Percentiles rank a stretch among this genome's conserved stretches.
These are phyloP conservation scores for Xylaria sp. DNA, from an alignment of 2,329 filamentous ascomycete genomes.

Conservation along the genomic window DNA sequence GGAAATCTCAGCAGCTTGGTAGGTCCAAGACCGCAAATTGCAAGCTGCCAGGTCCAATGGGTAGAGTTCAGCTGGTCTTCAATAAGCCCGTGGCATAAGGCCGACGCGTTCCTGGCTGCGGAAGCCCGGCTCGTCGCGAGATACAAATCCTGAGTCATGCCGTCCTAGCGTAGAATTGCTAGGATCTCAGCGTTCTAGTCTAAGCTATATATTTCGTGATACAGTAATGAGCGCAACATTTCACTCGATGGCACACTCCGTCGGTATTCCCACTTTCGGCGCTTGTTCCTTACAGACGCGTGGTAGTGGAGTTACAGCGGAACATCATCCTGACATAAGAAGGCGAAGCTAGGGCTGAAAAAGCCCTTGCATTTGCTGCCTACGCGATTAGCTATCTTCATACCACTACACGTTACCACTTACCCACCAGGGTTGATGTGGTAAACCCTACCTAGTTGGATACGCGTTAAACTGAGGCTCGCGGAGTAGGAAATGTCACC, in stretches of 20 bases:
- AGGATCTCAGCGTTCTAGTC: background rate
- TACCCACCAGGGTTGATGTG: too few species aligned
- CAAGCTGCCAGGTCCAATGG: background rate
- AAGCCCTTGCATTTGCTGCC: conserved; percentile 1
- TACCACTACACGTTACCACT: background rate
- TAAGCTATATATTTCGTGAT: background rate
- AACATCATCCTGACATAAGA: background rate
- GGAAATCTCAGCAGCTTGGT: background rate
- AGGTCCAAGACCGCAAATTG: background rate
- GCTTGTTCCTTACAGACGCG: conserved; percentile 6
- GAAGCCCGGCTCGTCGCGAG: background rate
- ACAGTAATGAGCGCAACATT: conserved; percentile 4
- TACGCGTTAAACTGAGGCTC: too few species aligned
- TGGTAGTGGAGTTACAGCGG: background rate
- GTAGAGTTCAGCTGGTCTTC: conserved; percentile 4
- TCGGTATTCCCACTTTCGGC: background rate
- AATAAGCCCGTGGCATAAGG: background rate
- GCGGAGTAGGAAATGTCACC: too few species aligned
- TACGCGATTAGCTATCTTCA: background rate
- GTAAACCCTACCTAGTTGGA: too few species aligned
- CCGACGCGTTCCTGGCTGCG: background rate
- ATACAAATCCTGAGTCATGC: background rate
- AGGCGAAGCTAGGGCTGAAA: background rate
- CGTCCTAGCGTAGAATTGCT: background rate
- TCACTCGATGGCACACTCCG: conserved; percentile 3